Evolutionary conservation across 768 basidiomycete species (phyloP), one percentile per base, ranked within the genome.

Genomic region (Podaxis sp.): DNA sequence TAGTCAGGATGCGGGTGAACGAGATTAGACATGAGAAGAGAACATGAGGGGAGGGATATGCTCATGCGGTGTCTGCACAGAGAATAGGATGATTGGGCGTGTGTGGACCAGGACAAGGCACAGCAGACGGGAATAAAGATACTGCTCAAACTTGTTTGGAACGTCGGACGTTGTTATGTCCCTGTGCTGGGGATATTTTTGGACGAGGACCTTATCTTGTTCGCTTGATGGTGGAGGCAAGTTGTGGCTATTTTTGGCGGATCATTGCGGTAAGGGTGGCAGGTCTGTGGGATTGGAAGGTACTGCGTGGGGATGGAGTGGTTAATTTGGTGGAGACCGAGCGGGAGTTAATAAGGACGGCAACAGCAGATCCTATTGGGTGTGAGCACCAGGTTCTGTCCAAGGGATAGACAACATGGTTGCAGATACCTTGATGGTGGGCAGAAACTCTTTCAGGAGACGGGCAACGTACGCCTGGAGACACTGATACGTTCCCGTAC

Each of bases 221-320:
- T 56, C 40, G 37, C 3, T 56, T 56, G 53, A 55, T 55, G 38
- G 49, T 22, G 49, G 49, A 27, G 49, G 49, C 24, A 50, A 27
- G 7, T 55, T n/a, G 37, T 22, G 29, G 54, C n/a, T 57, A 57
- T 57, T 57, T 57, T 57, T 57, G 37, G 54, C 15, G 12, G 11
- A 55, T 27, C 24, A 41, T 4, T 55, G 19, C 41, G 41, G 55
- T 27, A 29, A 38, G 55, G 55, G 40, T 41, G 55, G 24, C 11
- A 13, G 24, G 6, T n/a, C 40, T 57, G 55, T 57, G 55, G 55
- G 55, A 57, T 22, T 57, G 49, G 49, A 50, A 50, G 49, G 49
- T 50, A 9, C 49, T 50, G 12, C 55, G 55, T 57, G 55, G 55
- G 55, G 38, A 57, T 24, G 38, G 40, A 27, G 17, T 24, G 55